These are phyloP conservation scores for Crithidia expoeki DNA, from an alignment of 208 protist genomes.

Conservation along the genomic window DNA sequence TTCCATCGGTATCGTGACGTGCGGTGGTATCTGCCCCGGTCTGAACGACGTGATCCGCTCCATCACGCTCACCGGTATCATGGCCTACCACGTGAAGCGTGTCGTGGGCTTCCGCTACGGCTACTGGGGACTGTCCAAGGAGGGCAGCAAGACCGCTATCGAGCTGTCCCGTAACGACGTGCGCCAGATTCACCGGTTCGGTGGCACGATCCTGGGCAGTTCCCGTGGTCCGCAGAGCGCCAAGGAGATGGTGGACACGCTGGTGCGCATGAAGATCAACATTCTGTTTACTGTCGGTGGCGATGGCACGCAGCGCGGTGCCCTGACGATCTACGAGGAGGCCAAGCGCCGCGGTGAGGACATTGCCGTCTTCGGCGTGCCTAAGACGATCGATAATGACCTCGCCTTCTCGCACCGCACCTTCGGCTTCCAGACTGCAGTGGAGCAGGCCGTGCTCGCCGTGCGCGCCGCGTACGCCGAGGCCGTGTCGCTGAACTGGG, in stretches of 20 bases:
- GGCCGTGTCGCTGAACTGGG: constrained; percentile 87
- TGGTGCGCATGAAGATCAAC: constrained; percentile 85
- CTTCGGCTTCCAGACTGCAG: constrained; percentile 96
- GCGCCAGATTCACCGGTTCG: constrained; percentile 90
- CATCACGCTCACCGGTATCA: constrained; percentile 79
- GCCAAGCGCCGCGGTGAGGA: constrained; percentile 75
- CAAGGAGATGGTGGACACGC: constrained; percentile 92
- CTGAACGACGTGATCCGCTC: constrained; percentile 96
- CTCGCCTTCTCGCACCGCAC: constrained; percentile 93
- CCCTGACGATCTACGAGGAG: constrained; percentile 81
- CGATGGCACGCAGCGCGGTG: constrained; percentile 94
- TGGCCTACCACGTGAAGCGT: constrained; percentile 88
- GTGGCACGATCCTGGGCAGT: constrained; percentile 93
- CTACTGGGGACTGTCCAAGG: constrained; percentile 92
- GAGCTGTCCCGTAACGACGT: constrained; percentile 82
- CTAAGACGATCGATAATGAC: constrained; percentile 97
- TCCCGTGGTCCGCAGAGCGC: constrained; percentile 89
- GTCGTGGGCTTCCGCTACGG: constrained; percentile 93
- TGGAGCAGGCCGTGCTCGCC: constrained; percentile 87
- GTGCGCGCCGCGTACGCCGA: constrained; percentile 93
- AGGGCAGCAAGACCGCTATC: constrained; percentile 86
- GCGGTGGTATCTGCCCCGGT: constrained; percentile 96
- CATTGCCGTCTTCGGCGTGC: constrained; percentile 93
- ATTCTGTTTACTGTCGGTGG: constrained; percentile 94
- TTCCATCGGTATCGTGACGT: constrained; percentile 93